Evolutionary conservation across 306 rosid species (phyloP).

Genomic region (Argentina anserina): DNA sequence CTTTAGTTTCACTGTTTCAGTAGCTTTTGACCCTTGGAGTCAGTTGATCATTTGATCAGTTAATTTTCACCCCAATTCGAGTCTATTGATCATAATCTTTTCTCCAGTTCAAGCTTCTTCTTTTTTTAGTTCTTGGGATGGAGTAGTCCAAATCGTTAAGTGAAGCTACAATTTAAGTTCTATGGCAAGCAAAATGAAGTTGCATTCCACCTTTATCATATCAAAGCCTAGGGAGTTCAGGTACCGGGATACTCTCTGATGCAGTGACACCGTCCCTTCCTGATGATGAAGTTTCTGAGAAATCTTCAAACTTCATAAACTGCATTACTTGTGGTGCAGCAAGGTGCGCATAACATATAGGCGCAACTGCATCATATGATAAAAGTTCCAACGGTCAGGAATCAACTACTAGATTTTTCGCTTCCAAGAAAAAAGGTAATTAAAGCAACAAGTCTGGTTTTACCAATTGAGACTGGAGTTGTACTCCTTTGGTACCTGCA

Average conservation of each 20-base stretch:
- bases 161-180: neutral
- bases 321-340: slow-evolving; percentile 77
- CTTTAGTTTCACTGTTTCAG: neutral
- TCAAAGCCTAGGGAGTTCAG: slow-evolving; percentile 70
- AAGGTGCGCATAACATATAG: slow-evolving; percentile 81
- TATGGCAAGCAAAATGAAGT: neutral
- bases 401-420: neutral
- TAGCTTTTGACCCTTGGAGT: neutral
- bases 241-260: slow-evolving; percentile 37
- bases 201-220: neutral
- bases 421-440: neutral
- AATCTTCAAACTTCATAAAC: slow-evolving; percentile 59
- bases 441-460: neutral
- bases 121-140: neutral
- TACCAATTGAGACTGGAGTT: slow-evolving; percentile 73
- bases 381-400: neutral
- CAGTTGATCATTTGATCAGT: no score
- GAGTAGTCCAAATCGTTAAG: neutral
- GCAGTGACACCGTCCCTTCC: slow-evolving; percentile 23
- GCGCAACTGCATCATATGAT: slow-evolving; percentile 49
- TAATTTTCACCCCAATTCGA: neutral
- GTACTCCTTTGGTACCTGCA: slow-evolving; percentile 92
- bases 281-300: slow-evolving; percentile 49
- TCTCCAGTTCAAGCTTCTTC: neutral
- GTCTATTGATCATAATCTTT: neutral